Percentiles rank a stretch among this genome's conserved stretches.
phyloP scores from a whole-genome alignment of 2,329 filamentous ascomycete genomes.

The Ophiosphaerella korrae region DNA sequence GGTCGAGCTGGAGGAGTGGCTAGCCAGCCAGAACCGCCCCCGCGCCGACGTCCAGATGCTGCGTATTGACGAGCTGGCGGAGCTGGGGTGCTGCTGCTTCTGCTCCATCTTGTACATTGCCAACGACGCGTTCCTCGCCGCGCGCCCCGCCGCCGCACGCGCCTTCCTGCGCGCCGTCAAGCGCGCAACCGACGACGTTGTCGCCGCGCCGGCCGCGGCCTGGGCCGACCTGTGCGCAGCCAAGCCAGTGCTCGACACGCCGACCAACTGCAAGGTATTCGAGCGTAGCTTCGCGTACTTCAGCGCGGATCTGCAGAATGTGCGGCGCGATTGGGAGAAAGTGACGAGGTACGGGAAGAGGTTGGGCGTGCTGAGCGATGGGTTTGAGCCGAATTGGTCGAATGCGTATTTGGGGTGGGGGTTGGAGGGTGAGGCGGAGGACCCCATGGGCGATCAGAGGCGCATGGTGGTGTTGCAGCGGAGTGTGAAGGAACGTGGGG shows the following conservation, averaged over 20 bases:
- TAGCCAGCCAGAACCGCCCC: constrained; percentile 65
- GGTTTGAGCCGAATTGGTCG: constrained; percentile 75
- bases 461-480: constrained; percentile 72
- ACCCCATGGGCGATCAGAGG: constrained; percentile 76
- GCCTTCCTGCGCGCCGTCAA: constrained; percentile 77
- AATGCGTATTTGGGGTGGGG: constrained; percentile 72
- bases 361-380: constrained; percentile 67
- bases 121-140: constrained; percentile 71
- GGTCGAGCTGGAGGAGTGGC: constrained; percentile 81
- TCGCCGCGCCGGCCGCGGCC: constrained; percentile 65
- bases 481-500: constrained; percentile 67
- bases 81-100: constrained; percentile 84
- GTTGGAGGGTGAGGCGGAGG: constrained; percentile 66
- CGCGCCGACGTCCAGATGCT: constrained; percentile 77
- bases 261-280: constrained; percentile 77
- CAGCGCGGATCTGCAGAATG: constrained; percentile 75
- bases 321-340: constrained; percentile 75
- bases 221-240: constrained; percentile 73
- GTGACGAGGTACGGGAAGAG: constrained; percentile 78
- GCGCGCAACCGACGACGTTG: constrained; percentile 73
- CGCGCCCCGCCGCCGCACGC: too few relatives aligned
- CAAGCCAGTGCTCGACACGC: constrained; percentile 71
- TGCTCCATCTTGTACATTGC: constrained; percentile 81
- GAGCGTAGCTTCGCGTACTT: constrained; percentile 80
- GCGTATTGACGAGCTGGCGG: constrained; percentile 78